phyloP scores from a whole-genome alignment of 495 filamentous ascomycete genomes.

The Penicillium samsonianum region DNA sequence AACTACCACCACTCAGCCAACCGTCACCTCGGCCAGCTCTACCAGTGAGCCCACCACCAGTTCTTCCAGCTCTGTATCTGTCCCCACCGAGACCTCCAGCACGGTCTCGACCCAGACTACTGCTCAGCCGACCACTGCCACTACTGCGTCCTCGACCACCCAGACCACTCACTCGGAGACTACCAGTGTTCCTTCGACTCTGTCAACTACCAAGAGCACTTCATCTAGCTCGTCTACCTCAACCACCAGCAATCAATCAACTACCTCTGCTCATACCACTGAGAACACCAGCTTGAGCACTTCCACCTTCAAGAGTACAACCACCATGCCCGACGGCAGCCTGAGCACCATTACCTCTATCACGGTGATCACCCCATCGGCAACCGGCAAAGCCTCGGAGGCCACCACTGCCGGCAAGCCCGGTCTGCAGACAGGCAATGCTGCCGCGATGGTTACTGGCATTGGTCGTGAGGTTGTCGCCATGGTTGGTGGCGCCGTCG shows the following conservation, averaged over 20 bases:
- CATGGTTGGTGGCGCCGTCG: constrained; percentile 46
- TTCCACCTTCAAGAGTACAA: constrained; percentile 45
- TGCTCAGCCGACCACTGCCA: constrained; percentile 14
- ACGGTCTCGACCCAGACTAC: constrained; percentile 18
- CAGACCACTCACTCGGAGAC: constrained; percentile 30
- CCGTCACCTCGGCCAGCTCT: constrained; percentile 12
- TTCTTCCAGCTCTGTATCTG: constrained; percentile 9
- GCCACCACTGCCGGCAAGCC: constrained; percentile 32
- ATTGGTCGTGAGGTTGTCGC: constrained; percentile 43
- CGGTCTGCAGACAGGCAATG: constrained; percentile 49
- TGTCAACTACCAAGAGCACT: constrained; percentile 48
- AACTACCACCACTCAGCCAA: constrained; percentile 4
- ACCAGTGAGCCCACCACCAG: not conserved
- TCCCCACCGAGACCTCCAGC: constrained; percentile 5
- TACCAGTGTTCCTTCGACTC: constrained; percentile 31
- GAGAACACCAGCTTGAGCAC: constrained; percentile 40
- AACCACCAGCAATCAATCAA: constrained; percentile 13
- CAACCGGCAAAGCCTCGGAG: constrained; percentile 22
- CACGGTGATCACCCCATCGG: constrained; percentile 43
- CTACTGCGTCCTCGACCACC: constrained; percentile 12
- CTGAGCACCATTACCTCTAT: constrained; percentile 50
- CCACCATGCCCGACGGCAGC: constrained; percentile 74
- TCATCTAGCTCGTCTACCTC: constrained; percentile 34
- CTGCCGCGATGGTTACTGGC: constrained; percentile 31
- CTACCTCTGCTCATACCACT: constrained; percentile 29